These are phyloP conservation scores for Solanum lignicaule DNA, from an alignment of 257 asterid species.

Conservation along the genomic window DNA sequence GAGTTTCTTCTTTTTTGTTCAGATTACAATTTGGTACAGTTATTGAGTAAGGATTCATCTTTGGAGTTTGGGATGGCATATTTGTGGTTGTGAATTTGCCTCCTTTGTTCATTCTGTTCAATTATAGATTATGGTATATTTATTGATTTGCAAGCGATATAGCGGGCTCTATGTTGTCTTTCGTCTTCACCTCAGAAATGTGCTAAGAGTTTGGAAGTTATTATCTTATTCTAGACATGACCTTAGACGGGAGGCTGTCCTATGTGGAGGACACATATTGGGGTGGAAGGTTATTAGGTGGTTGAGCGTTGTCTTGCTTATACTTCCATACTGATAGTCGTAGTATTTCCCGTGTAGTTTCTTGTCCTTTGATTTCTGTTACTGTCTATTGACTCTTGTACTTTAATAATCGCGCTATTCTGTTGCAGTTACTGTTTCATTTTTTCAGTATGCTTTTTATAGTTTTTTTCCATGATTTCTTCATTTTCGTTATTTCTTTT, in stretches of 20 bases:
- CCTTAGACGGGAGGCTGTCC: neutral
- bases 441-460: neutral
- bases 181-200: neutral
- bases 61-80: neutral
- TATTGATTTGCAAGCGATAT: neutral
- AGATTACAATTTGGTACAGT: neutral
- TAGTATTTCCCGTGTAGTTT: neutral
- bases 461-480: neutral
- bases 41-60: neutral
- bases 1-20: conserved; percentile 4
- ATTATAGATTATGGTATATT: neutral
- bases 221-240: neutral
- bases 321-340: neutral
- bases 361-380: neutral
- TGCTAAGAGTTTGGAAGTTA: neutral
- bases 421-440: neutral
- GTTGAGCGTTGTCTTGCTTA: neutral
- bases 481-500: neutral
- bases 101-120: neutral
- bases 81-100: neutral
- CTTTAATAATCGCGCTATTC: neutral
- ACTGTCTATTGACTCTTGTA: neutral
- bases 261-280: neutral
- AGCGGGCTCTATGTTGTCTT: neutral
- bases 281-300: neutral